Evolutionary conservation across 495 filamentous ascomycete species (phyloP).

Genomic region (Aspergillus ellipticus): DNA sequence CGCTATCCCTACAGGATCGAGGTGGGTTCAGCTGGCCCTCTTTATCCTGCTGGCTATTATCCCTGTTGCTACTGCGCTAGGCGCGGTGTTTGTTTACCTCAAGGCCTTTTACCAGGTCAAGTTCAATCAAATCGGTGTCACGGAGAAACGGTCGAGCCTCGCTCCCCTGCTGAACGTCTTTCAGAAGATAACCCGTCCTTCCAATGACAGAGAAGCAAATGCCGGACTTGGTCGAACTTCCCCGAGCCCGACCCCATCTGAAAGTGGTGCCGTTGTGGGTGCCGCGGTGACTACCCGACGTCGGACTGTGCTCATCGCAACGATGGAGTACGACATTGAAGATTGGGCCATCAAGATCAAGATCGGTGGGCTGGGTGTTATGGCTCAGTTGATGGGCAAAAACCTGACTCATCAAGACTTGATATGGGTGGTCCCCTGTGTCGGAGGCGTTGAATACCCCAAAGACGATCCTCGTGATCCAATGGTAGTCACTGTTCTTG

Average conservation of each 20-base stretch:
- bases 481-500: constrained; percentile 64
- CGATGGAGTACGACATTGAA: constrained; percentile 69
- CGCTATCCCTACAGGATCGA: constrained; percentile 49
- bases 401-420: constrained; percentile 62
- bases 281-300: constrained; percentile 33
- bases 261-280: constrained; percentile 30
- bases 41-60: constrained; percentile 52
- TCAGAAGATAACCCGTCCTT: neutral
- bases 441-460: constrained; percentile 63
- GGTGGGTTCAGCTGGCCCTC: constrained; percentile 52
- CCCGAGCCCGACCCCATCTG: neutral
- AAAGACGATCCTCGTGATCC: constrained; percentile 53
- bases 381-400: constrained; percentile 66
- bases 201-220: neutral
- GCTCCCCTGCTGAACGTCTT: neutral
- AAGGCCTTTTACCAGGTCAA: constrained; percentile 65
- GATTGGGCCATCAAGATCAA: constrained; percentile 70
- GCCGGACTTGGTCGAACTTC: neutral
- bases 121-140: constrained; percentile 61
- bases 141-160: constrained; percentile 33
- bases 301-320: constrained; percentile 61
- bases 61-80: constrained; percentile 44
- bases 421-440: constrained; percentile 68
- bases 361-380: constrained; percentile 66
- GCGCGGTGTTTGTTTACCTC: constrained; percentile 55